Base-by-base conservation (phyloP, 805 yeast genomes). In the Suhomyces emberorum region DNA sequence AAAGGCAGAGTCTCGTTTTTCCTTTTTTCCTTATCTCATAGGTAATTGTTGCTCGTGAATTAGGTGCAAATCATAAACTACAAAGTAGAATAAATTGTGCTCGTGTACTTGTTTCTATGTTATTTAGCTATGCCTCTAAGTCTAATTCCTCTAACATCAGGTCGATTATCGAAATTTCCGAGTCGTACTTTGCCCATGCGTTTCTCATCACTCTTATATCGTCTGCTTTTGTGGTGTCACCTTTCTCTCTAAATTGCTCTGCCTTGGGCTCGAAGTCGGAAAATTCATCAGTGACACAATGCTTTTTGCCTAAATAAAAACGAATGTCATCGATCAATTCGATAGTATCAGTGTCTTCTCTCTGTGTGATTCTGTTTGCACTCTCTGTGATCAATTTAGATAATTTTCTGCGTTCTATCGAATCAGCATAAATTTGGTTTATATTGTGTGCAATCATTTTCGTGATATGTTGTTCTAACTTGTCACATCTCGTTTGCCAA, bases 301-400 rank as follows among this genome's bases (percentile, higher is more conserved):
- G 57, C 46, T 61, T 63, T 48, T 70, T 65, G 9, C 63, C 49
- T 30, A 85, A 55, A 44, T 79, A 81, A 55, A 72, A 85, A 44
- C 88, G 65, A 8, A 85, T 79, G 59, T 84, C 95, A 57, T 84
- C 95, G 18, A 85, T 66, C 46, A 85, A 62, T 49, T 85, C 95
- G 51, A 85, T 81, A 1, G 91, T 81, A 59, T 85, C 95, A 0
- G 84, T 81, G 41, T 79, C 86, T 46, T 85, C 79, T 51, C 93
- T 70, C 11, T 54, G 58, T 15, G 70, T 50, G 33, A 85, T 83
- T 47, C 86, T 61, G 11, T 49, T 44, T 0, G 91, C 82, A 51
- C 77, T 69, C 44, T 66, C 69, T 34, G 42, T 47, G n/a, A 65
- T 53, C 14, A 63, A 42, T 7, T 26, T 28, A 6, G 42, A 34